A percentile compares a stretch with the other conserved stretches of the same genome.
Evolutionary conservation across 306 rosid species (phyloP).

Genomic region (Trichosanthes truncata): DNA sequence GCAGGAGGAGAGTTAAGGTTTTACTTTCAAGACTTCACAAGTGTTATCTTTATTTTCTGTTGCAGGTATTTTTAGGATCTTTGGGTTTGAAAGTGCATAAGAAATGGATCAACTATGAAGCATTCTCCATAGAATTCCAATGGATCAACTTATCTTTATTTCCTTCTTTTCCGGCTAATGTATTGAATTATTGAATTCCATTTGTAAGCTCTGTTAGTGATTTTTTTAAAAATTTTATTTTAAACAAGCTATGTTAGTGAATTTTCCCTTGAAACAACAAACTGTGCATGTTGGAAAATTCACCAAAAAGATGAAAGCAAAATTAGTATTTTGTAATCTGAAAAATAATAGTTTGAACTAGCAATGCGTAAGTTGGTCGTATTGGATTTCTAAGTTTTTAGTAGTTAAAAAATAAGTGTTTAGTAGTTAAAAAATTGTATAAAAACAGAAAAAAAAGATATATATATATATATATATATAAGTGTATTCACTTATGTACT

Average conservation of each 20-base stretch:
- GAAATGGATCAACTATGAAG: background rate
- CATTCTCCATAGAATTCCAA: background rate
- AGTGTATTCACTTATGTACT: too few relatives aligned
- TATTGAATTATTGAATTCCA: background rate
- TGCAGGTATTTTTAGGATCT: slow-evolving; percentile 85
- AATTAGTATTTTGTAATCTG: too few relatives aligned
- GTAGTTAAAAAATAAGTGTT: too few relatives aligned
- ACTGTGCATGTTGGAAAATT: background rate
- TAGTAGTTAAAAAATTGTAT: too few relatives aligned
- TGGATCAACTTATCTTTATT: background rate
- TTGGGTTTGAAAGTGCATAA: slow-evolving; percentile 70
- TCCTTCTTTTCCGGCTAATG: background rate
- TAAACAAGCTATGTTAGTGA: too few relatives aligned
- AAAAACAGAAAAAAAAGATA: too few relatives aligned
- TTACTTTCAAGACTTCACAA: background rate
- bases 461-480: too few relatives aligned
- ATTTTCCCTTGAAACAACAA: background rate
- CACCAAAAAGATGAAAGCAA: background rate
- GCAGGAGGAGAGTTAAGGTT: background rate
- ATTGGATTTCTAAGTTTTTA: too few relatives aligned
- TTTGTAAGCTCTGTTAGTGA: background rate
- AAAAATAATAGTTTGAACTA: too few relatives aligned
- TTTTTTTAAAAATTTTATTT: too few relatives aligned
- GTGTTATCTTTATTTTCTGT: slow-evolving; percentile 12
- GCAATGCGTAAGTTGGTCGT: too few relatives aligned